Evolutionary conservation across 495 filamentous ascomycete species (phyloP).

Genomic region (Penicillium longicatenatum): DNA sequence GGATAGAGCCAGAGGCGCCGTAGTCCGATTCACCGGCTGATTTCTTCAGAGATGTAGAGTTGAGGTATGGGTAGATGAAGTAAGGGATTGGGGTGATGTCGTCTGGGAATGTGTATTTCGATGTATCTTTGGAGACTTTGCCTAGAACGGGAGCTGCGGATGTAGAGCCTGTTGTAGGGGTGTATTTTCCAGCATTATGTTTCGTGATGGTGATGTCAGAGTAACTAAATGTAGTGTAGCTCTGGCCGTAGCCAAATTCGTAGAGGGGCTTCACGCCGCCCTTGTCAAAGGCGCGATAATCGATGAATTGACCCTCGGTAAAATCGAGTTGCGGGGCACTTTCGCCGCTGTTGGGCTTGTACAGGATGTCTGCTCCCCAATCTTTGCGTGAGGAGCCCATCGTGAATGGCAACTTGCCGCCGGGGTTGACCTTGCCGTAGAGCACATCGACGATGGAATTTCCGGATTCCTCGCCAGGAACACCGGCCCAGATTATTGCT

Average conservation of each 20-base stretch:
- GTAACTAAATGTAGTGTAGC: conserved; percentile 66
- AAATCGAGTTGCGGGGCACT: conserved; percentile 52
- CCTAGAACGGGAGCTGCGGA: neutral
- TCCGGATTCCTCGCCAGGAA: conserved; percentile 62
- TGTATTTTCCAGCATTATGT: neutral
- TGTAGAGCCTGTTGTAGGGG: neutral
- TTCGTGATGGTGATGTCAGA: conserved; percentile 38
- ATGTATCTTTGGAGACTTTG: neutral
- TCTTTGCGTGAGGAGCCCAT: conserved; percentile 64
- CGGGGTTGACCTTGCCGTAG: conserved; percentile 60
- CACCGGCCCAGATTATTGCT: conserved; percentile 59
- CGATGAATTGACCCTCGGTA: conserved; percentile 63
- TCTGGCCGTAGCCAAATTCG: conserved; percentile 69
- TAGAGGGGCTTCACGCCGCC: conserved; percentile 61
- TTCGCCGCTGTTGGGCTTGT: conserved; percentile 44
- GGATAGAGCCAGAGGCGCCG: conserved; percentile 35
- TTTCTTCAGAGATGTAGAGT: conserved; percentile 1
- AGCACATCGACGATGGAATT: conserved; percentile 57
- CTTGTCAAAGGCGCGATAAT: conserved; percentile 69
- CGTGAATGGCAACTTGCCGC: conserved; percentile 71
- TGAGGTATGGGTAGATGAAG: conserved; percentile 8
- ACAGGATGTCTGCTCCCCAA: conserved; percentile 53
- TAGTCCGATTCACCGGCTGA: conserved; percentile 45
- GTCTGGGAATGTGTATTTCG: neutral
- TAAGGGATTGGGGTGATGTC: neutral